Evolutionary conservation across 176 grass and related monocot species (phyloP).

Genomic region (Microstegium vimineum): DNA sequence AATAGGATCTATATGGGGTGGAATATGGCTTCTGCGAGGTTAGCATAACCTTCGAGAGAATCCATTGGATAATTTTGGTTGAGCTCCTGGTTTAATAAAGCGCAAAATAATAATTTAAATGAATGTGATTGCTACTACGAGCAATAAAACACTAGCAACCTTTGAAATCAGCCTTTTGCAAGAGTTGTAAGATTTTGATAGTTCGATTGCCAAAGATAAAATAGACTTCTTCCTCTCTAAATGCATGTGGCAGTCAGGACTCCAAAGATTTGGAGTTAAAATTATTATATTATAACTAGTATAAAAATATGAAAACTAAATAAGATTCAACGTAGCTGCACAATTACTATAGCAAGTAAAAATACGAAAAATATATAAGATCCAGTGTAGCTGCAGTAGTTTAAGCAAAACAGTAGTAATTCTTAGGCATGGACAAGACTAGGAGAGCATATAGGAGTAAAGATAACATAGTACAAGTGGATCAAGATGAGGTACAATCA

Average conservation of each 20-base stretch:
- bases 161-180: neutral
- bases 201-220: neutral
- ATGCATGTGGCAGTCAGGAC: constrained; percentile 4
- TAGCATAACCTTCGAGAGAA: neutral
- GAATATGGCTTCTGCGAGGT: neutral
- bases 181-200: neutral
- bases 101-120: neutral
- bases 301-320: constrained; percentile 2
- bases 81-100: neutral
- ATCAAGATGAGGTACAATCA: neutral
- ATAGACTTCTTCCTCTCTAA: neutral
- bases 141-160: neutral
- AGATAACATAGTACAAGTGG: neutral
- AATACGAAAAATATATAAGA: neutral
- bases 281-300: constrained; percentile 8
- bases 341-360: neutral
- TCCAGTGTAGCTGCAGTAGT: neutral
- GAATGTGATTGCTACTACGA: neutral
- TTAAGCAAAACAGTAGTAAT: neutral
- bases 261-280: neutral
- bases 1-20: neutral
- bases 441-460: neutral
- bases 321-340: neutral
- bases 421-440: neutral
- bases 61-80: neutral